phyloP scores from a whole-genome alignment of 73 alveolate species.

The Paramecium tetraurelia region DNA sequence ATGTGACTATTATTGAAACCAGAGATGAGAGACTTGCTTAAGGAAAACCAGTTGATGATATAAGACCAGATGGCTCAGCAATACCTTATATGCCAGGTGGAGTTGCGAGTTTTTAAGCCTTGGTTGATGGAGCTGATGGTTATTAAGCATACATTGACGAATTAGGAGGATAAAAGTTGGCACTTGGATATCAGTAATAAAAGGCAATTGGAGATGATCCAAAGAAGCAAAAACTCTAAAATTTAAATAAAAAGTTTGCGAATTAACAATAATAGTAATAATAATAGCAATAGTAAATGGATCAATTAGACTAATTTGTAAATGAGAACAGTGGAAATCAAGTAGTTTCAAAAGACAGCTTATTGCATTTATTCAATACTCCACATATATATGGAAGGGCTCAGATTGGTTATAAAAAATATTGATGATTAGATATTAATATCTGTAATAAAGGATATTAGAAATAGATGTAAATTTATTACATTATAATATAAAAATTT shows the following conservation, averaged over 20 bases:
- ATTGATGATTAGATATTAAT: not conserved
- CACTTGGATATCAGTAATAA: slow-evolving; percentile 4
- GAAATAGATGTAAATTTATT: not conserved
- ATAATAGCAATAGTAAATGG: not conserved
- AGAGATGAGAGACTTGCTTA: slow-evolving; percentile 94
- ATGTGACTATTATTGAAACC: slow-evolving; percentile 88
- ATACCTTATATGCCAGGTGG: slow-evolving; percentile 70
- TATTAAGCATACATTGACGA: slow-evolving; percentile 34
- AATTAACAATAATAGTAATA: not conserved
- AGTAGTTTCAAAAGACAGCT: not conserved
- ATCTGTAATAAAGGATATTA: not conserved
- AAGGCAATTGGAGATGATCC: slow-evolving; percentile 16
- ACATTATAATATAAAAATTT: not conserved
- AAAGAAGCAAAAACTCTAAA: not conserved
- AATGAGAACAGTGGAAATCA: not conserved
- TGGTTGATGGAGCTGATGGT: slow-evolving; percentile 68
- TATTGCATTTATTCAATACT: slow-evolving; percentile 10
- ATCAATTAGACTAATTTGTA: slow-evolving; percentile 15
- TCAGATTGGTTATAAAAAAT: not conserved
- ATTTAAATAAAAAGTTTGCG: not conserved
- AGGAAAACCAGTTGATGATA: slow-evolving; percentile 95
- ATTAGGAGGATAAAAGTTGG: not conserved
- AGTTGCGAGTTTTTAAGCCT: slow-evolving; percentile 63
- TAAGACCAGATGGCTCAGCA: slow-evolving; percentile 54
- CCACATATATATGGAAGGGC: slow-evolving; percentile 36